Evolutionary conservation across 257 asterid species (phyloP), one percentile per base, ranked within the genome.

Genomic region (Solanum commersonii): DNA sequence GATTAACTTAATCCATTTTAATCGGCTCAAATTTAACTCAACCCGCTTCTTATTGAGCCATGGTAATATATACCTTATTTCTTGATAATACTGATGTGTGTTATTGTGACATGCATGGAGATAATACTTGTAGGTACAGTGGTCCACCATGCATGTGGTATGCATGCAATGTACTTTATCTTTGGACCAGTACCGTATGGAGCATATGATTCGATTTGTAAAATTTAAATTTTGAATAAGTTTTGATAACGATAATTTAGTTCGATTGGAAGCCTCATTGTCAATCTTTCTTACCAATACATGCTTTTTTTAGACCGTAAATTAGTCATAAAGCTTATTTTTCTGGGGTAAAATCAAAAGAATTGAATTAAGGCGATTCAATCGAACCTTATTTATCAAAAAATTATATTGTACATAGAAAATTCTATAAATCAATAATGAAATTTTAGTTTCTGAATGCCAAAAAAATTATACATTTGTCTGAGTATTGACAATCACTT

Each of bases 261-360:
- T 63, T 9, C 0, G 14, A 10, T 63, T 63, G 15, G 7, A 22
- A 23, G 14, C 29, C 0, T 23, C 25, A 23, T 23, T 22, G 3
- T 60, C 68, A 60, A 22, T 9, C 13, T 60, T 60, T 77, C 35
- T 52, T 52, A 16, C 4, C 3, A 52, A 52, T 10, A 6, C 10
- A 0, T 52, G 23, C 0, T 16, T 52, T 16, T 2, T 16, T 52
- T 16, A 52, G 23, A 16, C 0, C 63, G 1, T 52, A 52, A 6
- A 52, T 52, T 52, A 16, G 23, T 52, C 23, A 52, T 16, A 52
- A 1, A 52, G 9, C 23, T 52, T 52, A 0, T 5, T 16, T 52
- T 52, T 52, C 0, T 52, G 3, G 9, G 1, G 0, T 0, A 0
- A 52, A 16, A 6, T 16, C 0, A 52, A 16, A 52, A 16, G 3